Evolutionary conservation across 768 basidiomycete genomes (phyloP).

Genomic region (Lentinus brumalis): DNA sequence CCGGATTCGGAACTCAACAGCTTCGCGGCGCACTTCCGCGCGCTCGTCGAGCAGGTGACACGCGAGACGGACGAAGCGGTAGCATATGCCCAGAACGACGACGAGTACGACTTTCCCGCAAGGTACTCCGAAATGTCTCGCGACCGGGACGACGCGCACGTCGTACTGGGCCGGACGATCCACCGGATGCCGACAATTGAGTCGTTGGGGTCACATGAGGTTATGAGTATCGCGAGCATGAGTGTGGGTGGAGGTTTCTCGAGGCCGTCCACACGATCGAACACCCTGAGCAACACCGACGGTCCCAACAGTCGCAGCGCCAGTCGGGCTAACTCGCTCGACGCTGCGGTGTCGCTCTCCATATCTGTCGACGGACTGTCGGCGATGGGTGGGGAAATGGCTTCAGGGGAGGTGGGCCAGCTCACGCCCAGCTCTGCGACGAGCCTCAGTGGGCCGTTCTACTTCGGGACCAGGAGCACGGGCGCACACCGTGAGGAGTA

Average conservation of each 20-base stretch:
- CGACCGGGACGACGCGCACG: constrained; percentile 41
- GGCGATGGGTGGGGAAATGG: constrained; percentile 1
- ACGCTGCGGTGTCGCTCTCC: constrained; percentile 27
- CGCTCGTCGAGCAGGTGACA: constrained; percentile 50
- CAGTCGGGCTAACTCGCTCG: constrained; percentile 29
- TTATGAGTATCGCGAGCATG: constrained; percentile 30
- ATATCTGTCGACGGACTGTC: constrained; percentile 19
- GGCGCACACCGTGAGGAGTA: constrained; percentile 7
- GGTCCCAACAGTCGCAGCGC: constrained; percentile 21
- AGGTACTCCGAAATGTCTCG: neutral
- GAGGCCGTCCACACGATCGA: constrained; percentile 32
- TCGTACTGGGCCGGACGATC: constrained; percentile 66
- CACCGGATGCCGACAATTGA: constrained; percentile 84
- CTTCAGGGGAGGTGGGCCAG: constrained; percentile 13
- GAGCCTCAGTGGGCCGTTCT: constrained; percentile 7
- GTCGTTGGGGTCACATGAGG: constrained; percentile 69
- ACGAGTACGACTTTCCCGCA: constrained; percentile 19
- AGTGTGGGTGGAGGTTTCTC: constrained; percentile 19
- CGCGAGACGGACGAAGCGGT: constrained; percentile 56
- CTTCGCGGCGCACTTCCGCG: constrained; percentile 54
- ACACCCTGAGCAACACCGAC: constrained; percentile 26
- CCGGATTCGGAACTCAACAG: constrained; percentile 41
- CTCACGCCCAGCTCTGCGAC: constrained; percentile 15
- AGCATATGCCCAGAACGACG: constrained; percentile 28
- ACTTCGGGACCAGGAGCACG: constrained; percentile 10